Evolutionary conservation across 257 asterid genomes (phyloP).

Genomic region (Dorcoceras hygrometricum): DNA sequence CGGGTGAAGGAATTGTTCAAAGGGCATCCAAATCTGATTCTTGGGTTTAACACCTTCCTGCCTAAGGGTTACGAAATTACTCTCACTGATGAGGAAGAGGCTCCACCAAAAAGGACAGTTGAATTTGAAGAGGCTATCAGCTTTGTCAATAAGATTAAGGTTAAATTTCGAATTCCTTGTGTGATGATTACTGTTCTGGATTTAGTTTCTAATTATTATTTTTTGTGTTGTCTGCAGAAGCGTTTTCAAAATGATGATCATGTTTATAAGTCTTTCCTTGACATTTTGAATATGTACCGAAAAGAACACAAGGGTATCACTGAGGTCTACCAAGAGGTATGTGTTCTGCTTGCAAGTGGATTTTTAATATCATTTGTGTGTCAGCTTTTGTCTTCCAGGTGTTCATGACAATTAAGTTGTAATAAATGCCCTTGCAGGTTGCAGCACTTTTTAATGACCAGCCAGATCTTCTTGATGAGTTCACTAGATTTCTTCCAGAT

Average conservation of each 20-base stretch:
- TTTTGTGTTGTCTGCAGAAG: slow-evolving; percentile 39
- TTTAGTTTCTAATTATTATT: slow-evolving; percentile 19
- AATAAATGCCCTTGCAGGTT: slow-evolving; percentile 38
- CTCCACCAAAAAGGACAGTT: slow-evolving; percentile 57
- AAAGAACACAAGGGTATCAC: slow-evolving; percentile 64
- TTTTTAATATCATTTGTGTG: neutral
- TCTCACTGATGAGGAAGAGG: slow-evolving; percentile 57
- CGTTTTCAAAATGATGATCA: slow-evolving; percentile 65
- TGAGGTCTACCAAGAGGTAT: slow-evolving; percentile 67
- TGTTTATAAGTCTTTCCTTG: slow-evolving; percentile 65
- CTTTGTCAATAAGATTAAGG: slow-evolving; percentile 73
- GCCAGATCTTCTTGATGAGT: slow-evolving; percentile 73
- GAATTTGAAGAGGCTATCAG: slow-evolving; percentile 77
- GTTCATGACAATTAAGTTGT: slow-evolving; percentile 1
- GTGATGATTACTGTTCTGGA: slow-evolving; percentile 2
- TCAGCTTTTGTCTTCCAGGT: neutral
- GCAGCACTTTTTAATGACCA: slow-evolving; percentile 56
- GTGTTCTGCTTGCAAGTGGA: slow-evolving; percentile 3
- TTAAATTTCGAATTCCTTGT: slow-evolving; percentile 21
- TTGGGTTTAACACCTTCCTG: slow-evolving; percentile 71
- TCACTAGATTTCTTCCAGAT: slow-evolving; percentile 72
- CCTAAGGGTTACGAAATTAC: slow-evolving; percentile 77
- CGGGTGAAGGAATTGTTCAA: slow-evolving; percentile 67
- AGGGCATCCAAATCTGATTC: slow-evolving; percentile 63
- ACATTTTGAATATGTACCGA: slow-evolving; percentile 66